Evolutionary conservation across 805 yeast genomes (phyloP).

Genomic region (Pichia eremophila): DNA sequence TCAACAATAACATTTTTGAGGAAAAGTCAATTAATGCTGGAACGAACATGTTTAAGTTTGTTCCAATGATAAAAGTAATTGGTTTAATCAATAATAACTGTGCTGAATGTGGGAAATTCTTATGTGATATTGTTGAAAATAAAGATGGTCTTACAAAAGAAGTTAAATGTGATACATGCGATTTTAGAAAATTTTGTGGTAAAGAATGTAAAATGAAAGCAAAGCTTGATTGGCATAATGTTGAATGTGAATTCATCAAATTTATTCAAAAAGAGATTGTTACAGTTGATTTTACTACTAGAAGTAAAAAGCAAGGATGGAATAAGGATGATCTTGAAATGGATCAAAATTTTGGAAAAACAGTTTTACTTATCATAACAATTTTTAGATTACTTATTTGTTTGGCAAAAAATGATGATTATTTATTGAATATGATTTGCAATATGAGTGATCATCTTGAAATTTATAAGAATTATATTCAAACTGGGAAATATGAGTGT

Average conservation of each 20-base stretch:
- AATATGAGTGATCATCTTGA: slow-evolving; percentile 18
- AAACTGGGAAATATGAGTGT: neutral
- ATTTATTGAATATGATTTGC: neutral
- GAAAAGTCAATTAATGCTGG: slow-evolving; percentile 1
- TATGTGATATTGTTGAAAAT: neutral
- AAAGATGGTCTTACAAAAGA: neutral
- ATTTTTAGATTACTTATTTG: slow-evolving; percentile 3
- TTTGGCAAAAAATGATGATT: neutral
- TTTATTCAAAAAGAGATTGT: slow-evolving; percentile 1
- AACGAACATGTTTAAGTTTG: slow-evolving; percentile 3
- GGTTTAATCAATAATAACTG: slow-evolving; percentile 4
- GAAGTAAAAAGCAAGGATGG: neutral
- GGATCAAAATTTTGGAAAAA: neutral
- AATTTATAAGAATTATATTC: slow-evolving; percentile 4
- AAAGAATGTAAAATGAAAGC: slow-evolving; percentile 3
- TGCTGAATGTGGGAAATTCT: slow-evolving; percentile 4
- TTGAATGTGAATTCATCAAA: slow-evolving; percentile 6
- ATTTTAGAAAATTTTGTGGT: slow-evolving; percentile 2
- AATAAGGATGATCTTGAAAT: neutral
- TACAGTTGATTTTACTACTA: too few species aligned
- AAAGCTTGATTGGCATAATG: slow-evolving; percentile 4
- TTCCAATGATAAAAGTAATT: slow-evolving; percentile 5
- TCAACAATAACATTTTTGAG: neutral
- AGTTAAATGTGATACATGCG: slow-evolving; percentile 1
- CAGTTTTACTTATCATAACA: neutral